Conservation (phyloP, 2,329 filamentous ascomycete species). For the Colletotrichum lindemuthianum region DNA sequence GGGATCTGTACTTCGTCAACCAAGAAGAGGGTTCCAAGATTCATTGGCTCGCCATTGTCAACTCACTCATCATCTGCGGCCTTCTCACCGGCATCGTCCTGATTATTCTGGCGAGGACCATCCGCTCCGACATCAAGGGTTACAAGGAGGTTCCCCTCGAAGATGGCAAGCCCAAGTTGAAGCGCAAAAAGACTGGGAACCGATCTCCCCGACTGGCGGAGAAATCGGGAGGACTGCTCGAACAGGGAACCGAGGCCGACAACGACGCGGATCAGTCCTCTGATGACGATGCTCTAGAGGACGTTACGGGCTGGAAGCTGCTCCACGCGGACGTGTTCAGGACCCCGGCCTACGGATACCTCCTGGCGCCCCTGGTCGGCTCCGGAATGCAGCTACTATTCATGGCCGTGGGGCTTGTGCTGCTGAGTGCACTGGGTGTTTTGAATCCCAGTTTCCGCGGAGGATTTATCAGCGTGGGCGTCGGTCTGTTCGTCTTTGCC, state of each 20-base stretch:
- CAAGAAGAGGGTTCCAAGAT: conserved; percentile 84
- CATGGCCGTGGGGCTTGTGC: conserved; percentile 78
- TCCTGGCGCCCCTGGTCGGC: conserved; percentile 83
- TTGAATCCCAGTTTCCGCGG: conserved; percentile 91
- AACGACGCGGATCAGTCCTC: conserved; percentile 66
- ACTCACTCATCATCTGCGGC: conserved; percentile 85
- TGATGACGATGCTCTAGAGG: conserved; percentile 80
- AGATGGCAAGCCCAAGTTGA: conserved; percentile 69
- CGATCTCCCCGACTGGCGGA: conserved; percentile 48
- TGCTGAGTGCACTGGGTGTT: conserved; percentile 79
- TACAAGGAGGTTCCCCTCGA: conserved; percentile 74
- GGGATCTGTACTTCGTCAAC: conserved; percentile 91
- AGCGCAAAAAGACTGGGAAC: conserved; percentile 56
- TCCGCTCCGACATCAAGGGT: conserved; percentile 80
- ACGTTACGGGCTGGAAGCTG: conserved; percentile 88
- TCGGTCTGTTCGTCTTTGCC: conserved; percentile 85
- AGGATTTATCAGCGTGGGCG: conserved; percentile 85
- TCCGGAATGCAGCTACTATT: conserved; percentile 89
- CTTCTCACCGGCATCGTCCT: conserved; percentile 81
- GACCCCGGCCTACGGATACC: conserved; percentile 72
- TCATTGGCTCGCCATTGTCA: conserved; percentile 89
- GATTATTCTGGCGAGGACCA: conserved; percentile 82
- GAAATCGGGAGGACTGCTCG: conserved; percentile 68
- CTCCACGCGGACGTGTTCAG: conserved; percentile 91
- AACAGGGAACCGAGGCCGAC: conserved; percentile 64